phyloP scores from a whole-genome alignment of 2,329 filamentous ascomycete species.

The Ceratocystis lukuohia region DNA sequence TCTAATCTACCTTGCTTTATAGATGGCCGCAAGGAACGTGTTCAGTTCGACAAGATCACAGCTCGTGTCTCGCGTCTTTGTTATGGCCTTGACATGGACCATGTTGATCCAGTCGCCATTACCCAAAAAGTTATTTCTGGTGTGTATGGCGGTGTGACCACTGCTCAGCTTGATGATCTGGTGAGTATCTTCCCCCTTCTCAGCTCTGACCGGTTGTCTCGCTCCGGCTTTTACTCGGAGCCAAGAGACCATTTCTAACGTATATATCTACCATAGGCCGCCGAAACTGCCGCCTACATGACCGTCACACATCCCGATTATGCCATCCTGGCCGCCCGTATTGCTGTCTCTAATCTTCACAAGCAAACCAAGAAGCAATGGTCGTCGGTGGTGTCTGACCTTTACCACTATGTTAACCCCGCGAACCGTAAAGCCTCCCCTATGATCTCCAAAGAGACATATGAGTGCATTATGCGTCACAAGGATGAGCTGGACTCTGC shows the following conservation, averaged over 20 bases:
- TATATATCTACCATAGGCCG: constrained; percentile 49
- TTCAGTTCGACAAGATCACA: constrained; percentile 99
- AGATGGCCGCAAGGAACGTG: constrained; percentile 99
- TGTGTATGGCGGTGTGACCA: constrained; percentile 96
- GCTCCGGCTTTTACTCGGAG: not conserved
- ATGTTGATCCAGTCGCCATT: constrained; percentile 95
- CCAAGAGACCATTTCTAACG: constrained; percentile 20
- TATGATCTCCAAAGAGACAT: constrained; percentile 88
- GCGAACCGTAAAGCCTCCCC: constrained; percentile 72
- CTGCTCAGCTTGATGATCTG: constrained; percentile 88
- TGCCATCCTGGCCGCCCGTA: constrained; percentile 92
- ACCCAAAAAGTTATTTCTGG: constrained; percentile 99
- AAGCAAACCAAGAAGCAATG: constrained; percentile 99
- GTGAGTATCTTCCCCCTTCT: constrained; percentile 41
- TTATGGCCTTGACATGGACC: constrained; percentile 87
- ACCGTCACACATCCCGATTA: constrained; percentile 98
- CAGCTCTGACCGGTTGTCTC: not conserved
- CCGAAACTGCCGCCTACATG: constrained; percentile 99
- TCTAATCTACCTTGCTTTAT: not conserved
- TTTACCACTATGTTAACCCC: constrained; percentile 93
- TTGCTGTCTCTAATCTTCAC: constrained; percentile 98
- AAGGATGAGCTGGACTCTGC: constrained; percentile 96
- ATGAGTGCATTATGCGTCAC: constrained; percentile 89
- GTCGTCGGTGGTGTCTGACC: constrained; percentile 83
- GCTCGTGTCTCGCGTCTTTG: constrained; percentile 93